phyloP scores from a whole-genome alignment of 192 early-diverging fungal species.

The Coemansia sp. region DNA sequence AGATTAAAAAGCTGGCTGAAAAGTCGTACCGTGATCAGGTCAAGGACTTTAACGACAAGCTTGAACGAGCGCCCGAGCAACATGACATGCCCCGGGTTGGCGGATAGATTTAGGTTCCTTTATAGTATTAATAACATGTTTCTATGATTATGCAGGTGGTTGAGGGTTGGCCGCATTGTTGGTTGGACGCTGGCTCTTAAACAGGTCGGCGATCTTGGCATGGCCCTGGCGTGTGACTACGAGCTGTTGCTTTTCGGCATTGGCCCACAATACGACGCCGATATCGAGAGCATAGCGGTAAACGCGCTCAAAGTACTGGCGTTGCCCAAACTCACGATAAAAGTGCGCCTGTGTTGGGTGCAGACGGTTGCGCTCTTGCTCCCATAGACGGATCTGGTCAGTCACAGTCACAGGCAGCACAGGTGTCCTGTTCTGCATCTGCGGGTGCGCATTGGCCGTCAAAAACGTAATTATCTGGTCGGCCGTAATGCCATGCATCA shows the following conservation, averaged over 20 bases:
- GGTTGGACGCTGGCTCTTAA: slow-evolving; percentile 17
- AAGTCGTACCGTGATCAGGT: slow-evolving; percentile 52
- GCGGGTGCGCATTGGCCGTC: slow-evolving; percentile 84
- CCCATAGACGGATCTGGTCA: slow-evolving; percentile 96
- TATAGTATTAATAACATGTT: not conserved
- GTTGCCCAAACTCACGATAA: slow-evolving; percentile 74
- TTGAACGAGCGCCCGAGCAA: slow-evolving; percentile 62
- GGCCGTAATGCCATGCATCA: slow-evolving; percentile 87
- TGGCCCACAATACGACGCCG: slow-evolving; percentile 77
- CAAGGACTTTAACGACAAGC: slow-evolving; percentile 64
- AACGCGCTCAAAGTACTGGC: slow-evolving; percentile 72
- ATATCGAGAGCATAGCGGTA: slow-evolving; percentile 75
- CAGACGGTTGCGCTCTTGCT: slow-evolving; percentile 88
- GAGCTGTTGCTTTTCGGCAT: slow-evolving; percentile 65
- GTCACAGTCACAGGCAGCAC: slow-evolving; percentile 88
- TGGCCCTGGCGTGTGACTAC: slow-evolving; percentile 77
- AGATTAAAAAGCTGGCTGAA: slow-evolving; percentile 38
- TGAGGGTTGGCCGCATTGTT: too few relatives aligned
- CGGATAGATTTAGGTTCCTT: slow-evolving; percentile 9
- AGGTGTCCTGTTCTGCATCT: slow-evolving; percentile 81
- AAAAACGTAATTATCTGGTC: slow-evolving; percentile 95
- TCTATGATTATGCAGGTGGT: too few relatives aligned
- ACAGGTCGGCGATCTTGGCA: slow-evolving; percentile 59
- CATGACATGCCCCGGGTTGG: slow-evolving; percentile 62
- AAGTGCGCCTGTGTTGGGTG: slow-evolving; percentile 59